Conservation (phyloP, 345 rosid genomes). For the Hypericum perforatum region DNA sequence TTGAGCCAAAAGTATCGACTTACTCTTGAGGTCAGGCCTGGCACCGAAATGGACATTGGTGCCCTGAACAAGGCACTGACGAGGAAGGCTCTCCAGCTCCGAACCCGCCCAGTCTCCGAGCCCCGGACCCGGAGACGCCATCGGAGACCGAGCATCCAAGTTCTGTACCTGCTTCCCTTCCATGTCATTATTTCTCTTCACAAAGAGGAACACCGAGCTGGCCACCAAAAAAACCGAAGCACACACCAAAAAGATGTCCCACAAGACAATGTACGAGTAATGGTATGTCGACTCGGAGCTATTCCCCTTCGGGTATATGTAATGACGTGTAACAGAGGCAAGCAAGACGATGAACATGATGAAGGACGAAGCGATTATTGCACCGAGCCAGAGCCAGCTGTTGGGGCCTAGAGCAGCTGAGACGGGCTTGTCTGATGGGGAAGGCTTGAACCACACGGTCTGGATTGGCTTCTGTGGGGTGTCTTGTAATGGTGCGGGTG, state of each 20-base stretch:
- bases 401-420: slow-evolving; percentile 8
- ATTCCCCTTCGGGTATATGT: slow-evolving; percentile 13
- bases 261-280: slow-evolving; percentile 9
- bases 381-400: slow-evolving; percentile 19
- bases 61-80: background rate
- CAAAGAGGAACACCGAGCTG: background rate
- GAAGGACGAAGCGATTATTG: slow-evolving; percentile 13
- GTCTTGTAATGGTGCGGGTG: background rate
- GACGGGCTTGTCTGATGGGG: slow-evolving; percentile 14
- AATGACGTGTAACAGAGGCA: slow-evolving; percentile 11
- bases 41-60: background rate
- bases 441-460: slow-evolving; percentile 17
- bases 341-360: slow-evolving; percentile 11
- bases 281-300: slow-evolving; percentile 4
- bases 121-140: background rate
- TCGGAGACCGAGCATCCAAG: background rate
- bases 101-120: background rate
- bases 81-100: background rate
- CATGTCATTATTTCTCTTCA: background rate
- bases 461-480: background rate
- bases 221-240: background rate
- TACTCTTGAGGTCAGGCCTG: slow-evolving; percentile 1
- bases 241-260: background rate
- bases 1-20: background rate
- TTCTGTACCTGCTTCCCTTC: background rate